A percentile compares a stretch with the other conserved stretches of the same genome.
Conservation (phyloP, 345 rosid genomes). For the Euphorbia pulcherrima region DNA sequence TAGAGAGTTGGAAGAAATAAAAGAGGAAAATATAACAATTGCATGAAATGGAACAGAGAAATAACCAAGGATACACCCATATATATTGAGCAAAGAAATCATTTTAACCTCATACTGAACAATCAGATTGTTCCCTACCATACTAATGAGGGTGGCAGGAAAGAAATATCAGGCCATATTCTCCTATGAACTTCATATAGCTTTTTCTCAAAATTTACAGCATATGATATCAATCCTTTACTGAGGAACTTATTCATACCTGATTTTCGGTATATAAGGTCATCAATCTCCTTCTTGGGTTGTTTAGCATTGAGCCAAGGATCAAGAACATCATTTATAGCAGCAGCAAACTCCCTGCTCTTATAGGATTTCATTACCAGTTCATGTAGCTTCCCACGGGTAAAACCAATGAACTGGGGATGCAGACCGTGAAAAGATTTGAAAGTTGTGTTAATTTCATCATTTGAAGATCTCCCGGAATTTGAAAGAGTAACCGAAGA, state of each 20-base stretch:
- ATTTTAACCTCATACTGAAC: too few species aligned
- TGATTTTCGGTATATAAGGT: constrained; percentile 66
- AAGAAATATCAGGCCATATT: background rate
- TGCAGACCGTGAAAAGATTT: constrained; percentile 58
- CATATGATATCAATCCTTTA: background rate
- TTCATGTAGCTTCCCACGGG: constrained; percentile 88
- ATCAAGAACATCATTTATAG: constrained; percentile 92
- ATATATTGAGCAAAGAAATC: too few species aligned
- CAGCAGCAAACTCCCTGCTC: constrained; percentile 93
- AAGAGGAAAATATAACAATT: too few species aligned
- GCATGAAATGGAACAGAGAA: background rate
- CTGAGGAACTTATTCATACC: constrained; percentile 43
- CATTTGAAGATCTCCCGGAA: constrained; percentile 23
- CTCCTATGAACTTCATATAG: background rate
- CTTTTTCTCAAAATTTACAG: background rate
- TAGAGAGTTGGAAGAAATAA: background rate
- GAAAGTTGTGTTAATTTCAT: constrained; percentile 28
- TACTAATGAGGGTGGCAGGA: too few species aligned
- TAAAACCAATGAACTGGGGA: constrained; percentile 92
- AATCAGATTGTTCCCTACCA: too few species aligned
- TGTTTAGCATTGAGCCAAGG: constrained; percentile 93
- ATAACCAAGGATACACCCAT: background rate
- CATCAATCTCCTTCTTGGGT: constrained; percentile 84
- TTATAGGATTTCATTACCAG: constrained; percentile 94
- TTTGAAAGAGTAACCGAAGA: constrained; percentile 37